Evolutionary conservation across 2,329 filamentous ascomycete genomes (phyloP).

Genomic region (Claviceps sp.): DNA sequence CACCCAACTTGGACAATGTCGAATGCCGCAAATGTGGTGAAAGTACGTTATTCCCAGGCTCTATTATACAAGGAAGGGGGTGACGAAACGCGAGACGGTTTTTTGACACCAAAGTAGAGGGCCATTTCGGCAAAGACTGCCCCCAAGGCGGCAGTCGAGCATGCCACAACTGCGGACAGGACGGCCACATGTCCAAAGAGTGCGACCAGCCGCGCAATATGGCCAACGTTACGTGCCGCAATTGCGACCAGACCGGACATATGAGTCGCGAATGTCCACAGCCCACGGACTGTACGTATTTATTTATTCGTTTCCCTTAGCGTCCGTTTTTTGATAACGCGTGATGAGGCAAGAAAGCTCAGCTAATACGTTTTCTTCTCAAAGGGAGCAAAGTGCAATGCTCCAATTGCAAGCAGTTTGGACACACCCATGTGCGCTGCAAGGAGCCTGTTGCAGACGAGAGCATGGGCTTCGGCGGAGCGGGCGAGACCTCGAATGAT

Average conservation of each 20-base stretch:
- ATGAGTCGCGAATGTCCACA: constrained; percentile 48
- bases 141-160: constrained; percentile 42
- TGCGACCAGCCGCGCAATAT: constrained; percentile 34
- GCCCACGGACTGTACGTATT: constrained; percentile 29
- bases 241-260: constrained; percentile 49
- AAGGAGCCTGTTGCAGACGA: constrained; percentile 13
- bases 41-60: constrained; percentile 28
- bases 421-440: constrained; percentile 27
- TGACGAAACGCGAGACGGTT: no score
- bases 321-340: no score
- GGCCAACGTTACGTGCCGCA: constrained; percentile 41
- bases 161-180: constrained; percentile 50
- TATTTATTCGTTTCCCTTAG: not conserved
- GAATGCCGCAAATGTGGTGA: constrained; percentile 54
- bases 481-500: constrained; percentile 5
- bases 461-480: constrained; percentile 7
- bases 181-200: constrained; percentile 43
- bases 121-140: constrained; percentile 52
- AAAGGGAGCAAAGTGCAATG: constrained; percentile 27
- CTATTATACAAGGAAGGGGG: not conserved
- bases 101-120: constrained; percentile 24
- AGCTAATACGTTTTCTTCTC: not conserved
- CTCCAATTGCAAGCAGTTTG: constrained; percentile 24
- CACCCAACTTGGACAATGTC: constrained; percentile 46
- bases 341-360: not conserved